Evolutionary conservation across 768 basidiomycete species (phyloP).

Genomic region (Lactifluus piperatus): DNA sequence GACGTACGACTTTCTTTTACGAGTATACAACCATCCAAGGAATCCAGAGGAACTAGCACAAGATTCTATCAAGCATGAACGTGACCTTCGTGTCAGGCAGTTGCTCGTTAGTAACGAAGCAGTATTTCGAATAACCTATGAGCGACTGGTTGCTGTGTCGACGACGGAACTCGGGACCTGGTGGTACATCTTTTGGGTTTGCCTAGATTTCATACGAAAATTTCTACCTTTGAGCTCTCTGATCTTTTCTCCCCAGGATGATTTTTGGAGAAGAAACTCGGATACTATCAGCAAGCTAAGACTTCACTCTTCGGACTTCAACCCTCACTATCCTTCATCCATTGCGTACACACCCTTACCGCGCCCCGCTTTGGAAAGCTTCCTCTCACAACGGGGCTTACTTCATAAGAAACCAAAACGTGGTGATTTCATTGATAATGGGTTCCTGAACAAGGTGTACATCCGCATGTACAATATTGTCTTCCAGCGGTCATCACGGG

Average conservation of each 20-base stretch:
- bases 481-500: conserved; percentile 44
- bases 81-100: conserved; percentile 45
- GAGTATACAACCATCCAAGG: conserved; percentile 50
- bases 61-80: conserved; percentile 40
- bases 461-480: conserved; percentile 60
- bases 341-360: conserved; percentile 67
- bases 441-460: conserved; percentile 67
- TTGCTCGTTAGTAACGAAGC: conserved; percentile 39
- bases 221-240: not conserved
- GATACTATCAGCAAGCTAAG: conserved; percentile 43
- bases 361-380: conserved; percentile 52
- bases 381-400: conserved; percentile 54
- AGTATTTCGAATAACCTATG: conserved; percentile 42
- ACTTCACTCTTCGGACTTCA: conserved; percentile 49
- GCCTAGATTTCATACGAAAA: conserved; percentile 15
- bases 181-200: conserved; percentile 79
- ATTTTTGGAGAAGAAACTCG: conserved; percentile 64
- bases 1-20: conserved; percentile 52
- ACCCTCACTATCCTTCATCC: conserved; percentile 61
- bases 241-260: conserved; percentile 41
- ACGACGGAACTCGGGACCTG: conserved; percentile 44
- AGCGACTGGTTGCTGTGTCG: conserved; percentile 44
- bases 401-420: conserved; percentile 37
- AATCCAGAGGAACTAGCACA: conserved; percentile 36
- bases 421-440: conserved; percentile 48